Evolutionary conservation across 192 early-diverging fungal species (phyloP), one percentile per base, ranked within the genome.

Genomic region (Backusella psychrophila): DNA sequence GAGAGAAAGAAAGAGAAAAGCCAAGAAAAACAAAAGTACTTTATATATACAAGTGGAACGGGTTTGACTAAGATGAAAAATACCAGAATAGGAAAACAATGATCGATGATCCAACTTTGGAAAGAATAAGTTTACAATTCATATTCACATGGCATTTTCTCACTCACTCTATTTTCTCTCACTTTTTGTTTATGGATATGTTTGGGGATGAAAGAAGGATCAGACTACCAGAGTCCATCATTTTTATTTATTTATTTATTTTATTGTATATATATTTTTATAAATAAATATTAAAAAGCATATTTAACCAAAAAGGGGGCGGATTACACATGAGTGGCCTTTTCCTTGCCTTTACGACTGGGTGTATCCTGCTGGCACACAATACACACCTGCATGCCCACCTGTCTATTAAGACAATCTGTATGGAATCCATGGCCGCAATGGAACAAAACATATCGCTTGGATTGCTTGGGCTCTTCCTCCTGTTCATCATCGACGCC

Each of bases 341-440:
- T 74, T 65, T 65, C 72, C 29, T 74, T 74, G 31, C 72, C 72
- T 66, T 74, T 74, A 17, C 53, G 56, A 6, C 39, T 69, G 6
- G 7, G 39, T 49, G 66, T 56, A 36, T 52, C 72, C 31, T 73
- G 52, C n/a, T 76, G 75, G 29, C 75, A 76, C 15, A 53, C 9
- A 12, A 46, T 39, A 69, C 75, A 76, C 11, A 67, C 75, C 26
- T 76, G 44, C 9, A 70, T 36, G 33, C 74, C 74, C n/a, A 66
- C 23, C 33, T 81, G 80, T 39, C 69, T 35, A 38, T 83, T 80
- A 8, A 89, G 66, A 39, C 88, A 89, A 19, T 86, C 79, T 29
- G 79, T 83, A 78, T 89, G 88, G 46, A 84, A 89, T 49, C 85
- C 86, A 75, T 87, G 88, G 14, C 86, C 88, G 74, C 86, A 87